phyloP scores from a whole-genome alignment of 768 basidiomycete genomes.

The Podaxis sp. region DNA sequence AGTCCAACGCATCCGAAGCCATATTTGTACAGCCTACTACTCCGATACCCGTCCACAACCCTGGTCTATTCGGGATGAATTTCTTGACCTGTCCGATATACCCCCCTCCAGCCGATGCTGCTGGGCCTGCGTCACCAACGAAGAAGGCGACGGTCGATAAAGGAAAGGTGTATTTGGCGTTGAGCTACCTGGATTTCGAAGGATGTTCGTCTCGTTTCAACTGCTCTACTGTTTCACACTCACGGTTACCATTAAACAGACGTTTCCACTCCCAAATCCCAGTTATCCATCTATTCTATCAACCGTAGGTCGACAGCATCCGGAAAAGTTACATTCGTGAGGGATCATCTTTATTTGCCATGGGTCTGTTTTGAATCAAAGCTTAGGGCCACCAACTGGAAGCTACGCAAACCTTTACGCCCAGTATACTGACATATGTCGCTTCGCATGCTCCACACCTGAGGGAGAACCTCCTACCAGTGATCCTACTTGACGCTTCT shows the following conservation, averaged over 20 bases:
- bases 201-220: constrained; percentile 43
- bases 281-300: constrained; percentile 18
- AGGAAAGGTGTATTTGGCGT: constrained; percentile 41
- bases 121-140: constrained; percentile 15
- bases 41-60: constrained; percentile 1
- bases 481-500: constrained; percentile 41
- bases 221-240: neutral
- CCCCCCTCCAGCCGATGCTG: neutral
- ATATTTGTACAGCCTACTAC: constrained; percentile 6
- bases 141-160: constrained; percentile 18
- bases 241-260: constrained; percentile 19
- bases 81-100: constrained; percentile 13
- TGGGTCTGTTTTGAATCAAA: neutral
- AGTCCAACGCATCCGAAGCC: neutral
- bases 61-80: neutral
- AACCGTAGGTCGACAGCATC: neutral
- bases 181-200: constrained; percentile 54
- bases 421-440: constrained; percentile 43
- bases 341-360: neutral
- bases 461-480: constrained; percentile 1
- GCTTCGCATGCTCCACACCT: constrained; percentile 25
- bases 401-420: constrained; percentile 35
- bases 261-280: constrained; percentile 33
- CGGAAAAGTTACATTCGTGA: constrained; percentile 3
- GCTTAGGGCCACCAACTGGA: constrained; percentile 28